Conservation (phyloP, 495 filamentous ascomycete genomes). For the Penicillium macrosclerotiorum region DNA sequence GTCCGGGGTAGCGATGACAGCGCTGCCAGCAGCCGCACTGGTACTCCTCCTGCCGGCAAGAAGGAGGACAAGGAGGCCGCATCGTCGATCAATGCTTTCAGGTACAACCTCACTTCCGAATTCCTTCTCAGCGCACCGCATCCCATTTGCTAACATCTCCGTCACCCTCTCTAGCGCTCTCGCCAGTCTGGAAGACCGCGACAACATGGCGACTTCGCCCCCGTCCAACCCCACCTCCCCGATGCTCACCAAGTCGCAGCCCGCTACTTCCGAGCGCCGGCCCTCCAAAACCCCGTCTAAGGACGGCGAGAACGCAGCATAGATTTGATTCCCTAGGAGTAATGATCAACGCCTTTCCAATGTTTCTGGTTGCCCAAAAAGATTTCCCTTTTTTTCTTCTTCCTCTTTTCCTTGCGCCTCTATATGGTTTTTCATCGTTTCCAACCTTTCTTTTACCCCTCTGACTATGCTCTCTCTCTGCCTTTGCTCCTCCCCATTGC, state of each 20-base stretch:
- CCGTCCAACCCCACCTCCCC: constrained; percentile 60
- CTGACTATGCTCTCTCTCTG: constrained; percentile 17
- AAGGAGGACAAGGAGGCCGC: constrained; percentile 66
- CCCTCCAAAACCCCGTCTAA: constrained; percentile 50
- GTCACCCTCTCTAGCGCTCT: constrained; percentile 48
- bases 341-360: constrained; percentile 46
- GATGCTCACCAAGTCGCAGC: constrained; percentile 51
- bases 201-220: constrained; percentile 57
- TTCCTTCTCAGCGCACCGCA: neutral
- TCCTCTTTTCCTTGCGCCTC: constrained; percentile 20
- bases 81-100: constrained; percentile 81
- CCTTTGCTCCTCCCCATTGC: constrained; percentile 21
- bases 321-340: constrained; percentile 45
- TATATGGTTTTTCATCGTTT: too few species aligned
- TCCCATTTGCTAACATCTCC: neutral
- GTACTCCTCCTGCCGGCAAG: constrained; percentile 72
- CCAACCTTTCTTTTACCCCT: constrained; percentile 20
- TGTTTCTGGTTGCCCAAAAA: constrained; percentile 37
- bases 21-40: constrained; percentile 78
- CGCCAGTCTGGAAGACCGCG: constrained; percentile 53
- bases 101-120: constrained; percentile 49
- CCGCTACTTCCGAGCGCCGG: constrained; percentile 41
- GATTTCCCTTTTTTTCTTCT: constrained; percentile 28
- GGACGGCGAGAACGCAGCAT: constrained; percentile 46
- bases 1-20: constrained; percentile 75